Evolutionary conservation across 2,329 filamentous ascomycete genomes (phyloP), one percentile per base, ranked within the genome.

Genomic region (Fusarium coicis): DNA sequence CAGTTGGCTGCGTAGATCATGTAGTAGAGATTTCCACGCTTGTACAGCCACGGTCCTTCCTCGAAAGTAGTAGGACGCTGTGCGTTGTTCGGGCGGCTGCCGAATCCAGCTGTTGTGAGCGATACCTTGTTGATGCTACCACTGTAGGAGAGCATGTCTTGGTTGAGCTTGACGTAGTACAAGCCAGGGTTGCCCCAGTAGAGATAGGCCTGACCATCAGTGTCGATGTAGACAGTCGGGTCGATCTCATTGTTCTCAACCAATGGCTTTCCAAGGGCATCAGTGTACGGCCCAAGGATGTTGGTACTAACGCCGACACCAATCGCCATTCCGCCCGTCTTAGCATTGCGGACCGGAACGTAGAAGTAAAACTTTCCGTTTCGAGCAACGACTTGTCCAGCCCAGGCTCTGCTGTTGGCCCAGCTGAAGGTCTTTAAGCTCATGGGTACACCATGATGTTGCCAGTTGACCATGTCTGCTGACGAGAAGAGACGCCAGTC

Each of bases 31-130:
- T 62, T 62, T 4, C 74, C 75, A 2, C 79, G 77, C 73, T 81
- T 82, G 62, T 81, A 81, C 12, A 84, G 66, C 82, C 82, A 84
- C 0, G 83, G 79, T 0, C 81, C 83, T 57, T 83, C 82, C 53
- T 83, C 83, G 60, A 79, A 83, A 1, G 80, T 73, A 12, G 81
- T 84, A 28, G 28, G 34, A 3, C 64, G 64, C 2, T 67, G 15
- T 7, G 52, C 8, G 4, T 52, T 66, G 34, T 66, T 66, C 0
- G 52, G 62, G 0, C 62, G 64, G 4, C 44, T 36, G 1, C 62
- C 62, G 5, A 67, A 67, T 2, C 39, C 64, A 15, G 64, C 28
- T 1, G 64, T 66, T 1, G 64, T 67, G 3, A 67, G 21, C 2
- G 58, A 30, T 0, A 67, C 64, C 10, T 67, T 30, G 34, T 59